Evolutionary conservation across 768 basidiomycete genomes (phyloP).

Genomic region (Termitomyces eurrhizus): DNA sequence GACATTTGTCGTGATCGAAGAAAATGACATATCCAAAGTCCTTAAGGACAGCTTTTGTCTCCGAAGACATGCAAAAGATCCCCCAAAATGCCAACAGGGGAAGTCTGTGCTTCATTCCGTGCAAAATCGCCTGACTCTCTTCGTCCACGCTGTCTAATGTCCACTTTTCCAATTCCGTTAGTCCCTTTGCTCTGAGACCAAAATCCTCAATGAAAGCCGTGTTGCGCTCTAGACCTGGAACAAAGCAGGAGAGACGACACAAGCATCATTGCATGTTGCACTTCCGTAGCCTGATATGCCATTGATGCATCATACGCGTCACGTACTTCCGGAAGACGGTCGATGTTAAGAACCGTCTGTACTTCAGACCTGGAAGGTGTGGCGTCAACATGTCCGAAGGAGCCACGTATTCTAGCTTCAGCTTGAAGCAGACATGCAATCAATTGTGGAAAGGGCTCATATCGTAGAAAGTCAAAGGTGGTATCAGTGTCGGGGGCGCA

Average conservation of each 20-base stretch:
- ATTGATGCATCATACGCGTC: conserved; percentile 3
- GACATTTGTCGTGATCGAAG: not conserved
- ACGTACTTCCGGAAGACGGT: not conserved
- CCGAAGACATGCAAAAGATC: conserved; percentile 3
- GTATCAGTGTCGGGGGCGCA: not conserved
- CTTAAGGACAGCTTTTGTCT: conserved; percentile 1
- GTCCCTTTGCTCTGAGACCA: not conserved
- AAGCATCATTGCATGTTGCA: not conserved
- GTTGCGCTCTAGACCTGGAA: not conserved
- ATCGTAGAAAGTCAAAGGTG: conserved; percentile 6
- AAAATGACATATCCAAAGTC: not conserved
- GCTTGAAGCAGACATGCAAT: not conserved
- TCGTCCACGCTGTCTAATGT: not conserved
- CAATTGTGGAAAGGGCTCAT: not conserved
- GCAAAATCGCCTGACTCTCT: not conserved
- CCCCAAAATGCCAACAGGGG: conserved; percentile 5
- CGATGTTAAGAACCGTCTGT: not conserved
- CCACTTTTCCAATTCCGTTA: not conserved
- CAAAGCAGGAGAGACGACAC: not conserved
- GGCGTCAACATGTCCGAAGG: not conserved
- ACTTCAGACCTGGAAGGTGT: not conserved
- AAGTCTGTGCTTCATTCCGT: not conserved
- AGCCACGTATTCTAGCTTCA: not conserved
- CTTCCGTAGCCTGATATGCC: not conserved
- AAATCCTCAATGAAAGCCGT: conserved; percentile 5